phyloP scores from a whole-genome alignment of 306 rosid species.

The Pueraria montana region DNA sequence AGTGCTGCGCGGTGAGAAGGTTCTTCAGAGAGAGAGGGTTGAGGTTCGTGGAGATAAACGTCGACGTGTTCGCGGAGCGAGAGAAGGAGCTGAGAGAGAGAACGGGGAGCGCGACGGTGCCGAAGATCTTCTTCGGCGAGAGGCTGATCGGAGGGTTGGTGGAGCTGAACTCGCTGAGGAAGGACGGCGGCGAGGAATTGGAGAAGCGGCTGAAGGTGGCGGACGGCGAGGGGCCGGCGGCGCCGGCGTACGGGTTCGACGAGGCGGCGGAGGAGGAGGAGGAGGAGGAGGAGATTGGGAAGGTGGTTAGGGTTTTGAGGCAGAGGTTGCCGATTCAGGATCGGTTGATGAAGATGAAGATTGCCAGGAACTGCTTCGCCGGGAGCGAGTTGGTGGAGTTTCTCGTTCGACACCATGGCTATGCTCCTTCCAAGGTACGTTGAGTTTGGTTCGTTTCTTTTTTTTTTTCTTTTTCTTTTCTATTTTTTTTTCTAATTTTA shows the following conservation, averaged over 20 bases:
- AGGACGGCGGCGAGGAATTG: slow-evolving; percentile 68
- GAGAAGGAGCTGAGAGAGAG: slow-evolving; percentile 70
- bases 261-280: slow-evolving; percentile 22
- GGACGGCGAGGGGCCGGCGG: slow-evolving; percentile 73
- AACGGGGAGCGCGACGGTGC: slow-evolving; percentile 76
- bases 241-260: slow-evolving; percentile 87
- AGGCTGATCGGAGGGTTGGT: slow-evolving; percentile 83
- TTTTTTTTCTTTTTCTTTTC: too few relatives aligned
- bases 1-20: slow-evolving; percentile 75
- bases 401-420: slow-evolving; percentile 71
- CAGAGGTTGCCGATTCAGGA: slow-evolving; percentile 92
- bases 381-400: slow-evolving; percentile 73
- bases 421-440: slow-evolving; percentile 72
- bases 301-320: slow-evolving; percentile 69
- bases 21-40: slow-evolving; percentile 69
- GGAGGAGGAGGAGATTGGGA: slow-evolving; percentile 62
- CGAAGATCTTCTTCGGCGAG: slow-evolving; percentile 89
- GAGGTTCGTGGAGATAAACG: slow-evolving; percentile 81
- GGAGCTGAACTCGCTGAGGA: slow-evolving; percentile 77
- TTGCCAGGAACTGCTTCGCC: slow-evolving; percentile 80
- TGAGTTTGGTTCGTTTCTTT: not conserved
- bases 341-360: slow-evolving; percentile 81
- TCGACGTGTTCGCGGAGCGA: slow-evolving; percentile 76
- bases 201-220: slow-evolving; percentile 61
- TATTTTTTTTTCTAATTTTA: not conserved